Base-by-base conservation (phyloP, 2,329 filamentous ascomycete genomes). In the Graphilbum sp. region DNA sequence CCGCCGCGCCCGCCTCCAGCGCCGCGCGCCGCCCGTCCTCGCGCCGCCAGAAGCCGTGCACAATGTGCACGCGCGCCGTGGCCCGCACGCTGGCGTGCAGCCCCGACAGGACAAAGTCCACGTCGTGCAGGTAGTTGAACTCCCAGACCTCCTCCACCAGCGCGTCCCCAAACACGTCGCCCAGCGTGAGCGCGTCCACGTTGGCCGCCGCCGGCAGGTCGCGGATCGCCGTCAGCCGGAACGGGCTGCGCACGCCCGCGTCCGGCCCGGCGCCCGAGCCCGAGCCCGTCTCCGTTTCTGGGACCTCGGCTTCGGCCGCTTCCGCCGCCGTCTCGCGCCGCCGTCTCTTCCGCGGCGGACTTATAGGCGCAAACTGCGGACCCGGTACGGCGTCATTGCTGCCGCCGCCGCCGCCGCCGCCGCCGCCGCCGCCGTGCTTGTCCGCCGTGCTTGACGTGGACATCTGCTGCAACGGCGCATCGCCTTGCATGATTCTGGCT, bases 71-170 rank as follows among this genome's bases (percentile, higher is more conserved):
- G 18, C 64, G 57, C 27, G 73, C 62, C 3, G 64, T 38, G 19
- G 60, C 49, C 9, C 60, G 60, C 3, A 62, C 63, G 39, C 71
- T 68, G 7, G 55, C 47, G 43, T 75, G 67, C 38, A 77, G 66
- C 5, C 68, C 62, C 19, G 53, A 49, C 59, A 74, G 61, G 18
- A 75, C 49, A 42, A 73, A 77, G 32, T 61, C 55, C 12, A 76
- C 54, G 45, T 80, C 69, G 44, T 79, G 70, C 2, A 80, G 50
- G 39, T 62, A 81, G 49, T 82, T 81, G 54, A 82, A 82, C 39
- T 77, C 66, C 77, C 77, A 82, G 45, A 70, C 73, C 50, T 80
- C 72, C 30, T 69, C 67, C 39, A 90, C 82, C 44, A 85, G 62
- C 0, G 81, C 79, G 51, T 86, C 75, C 0, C 79, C 73, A 1